Conservation (phyloP, 1,139 yeast species). For the Candida sp. region DNA sequence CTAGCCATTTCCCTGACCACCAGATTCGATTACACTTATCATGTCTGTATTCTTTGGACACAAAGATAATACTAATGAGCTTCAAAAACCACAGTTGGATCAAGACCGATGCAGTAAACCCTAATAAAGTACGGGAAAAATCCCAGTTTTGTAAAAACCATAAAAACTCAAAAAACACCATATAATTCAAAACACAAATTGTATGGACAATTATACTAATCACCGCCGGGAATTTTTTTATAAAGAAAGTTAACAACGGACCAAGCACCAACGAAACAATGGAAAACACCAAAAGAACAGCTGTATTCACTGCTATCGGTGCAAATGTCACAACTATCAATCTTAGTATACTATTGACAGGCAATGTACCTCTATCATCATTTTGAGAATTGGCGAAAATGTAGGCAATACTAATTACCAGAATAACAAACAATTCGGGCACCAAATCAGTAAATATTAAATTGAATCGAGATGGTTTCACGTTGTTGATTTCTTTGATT, state of each 20-base stretch:
- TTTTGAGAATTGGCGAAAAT: conserved; percentile 45
- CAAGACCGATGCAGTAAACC: conserved; percentile 35
- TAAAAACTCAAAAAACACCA: conserved; percentile 45
- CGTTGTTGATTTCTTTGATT: conserved; percentile 24
- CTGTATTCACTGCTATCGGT: conserved; percentile 47
- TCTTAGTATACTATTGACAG: conserved; percentile 35
- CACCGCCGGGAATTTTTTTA: conserved; percentile 38
- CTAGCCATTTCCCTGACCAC: conserved; percentile 71
- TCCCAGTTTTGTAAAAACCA: conserved; percentile 55
- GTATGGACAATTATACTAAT: conserved; percentile 44
- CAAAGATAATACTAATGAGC: conserved; percentile 30
- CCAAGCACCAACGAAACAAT: conserved; percentile 42
- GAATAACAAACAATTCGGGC: conserved; percentile 23
- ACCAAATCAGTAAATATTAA: conserved; percentile 28
- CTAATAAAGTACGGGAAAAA: conserved; percentile 45
- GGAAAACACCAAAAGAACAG: conserved; percentile 34
- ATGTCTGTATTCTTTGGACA: conserved; percentile 49
- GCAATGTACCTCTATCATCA: conserved; percentile 22
- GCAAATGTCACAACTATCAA: conserved; percentile 38
- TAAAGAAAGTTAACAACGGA: conserved; percentile 36
- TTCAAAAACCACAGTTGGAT: conserved; percentile 46
- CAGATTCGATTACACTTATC: conserved; percentile 53
- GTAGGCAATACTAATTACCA: conserved; percentile 35
- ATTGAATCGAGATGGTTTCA: conserved; percentile 37
- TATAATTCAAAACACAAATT: conserved; percentile 38